A percentile compares a stretch with the other conserved stretches of the same genome.
Conservation (phyloP, 1,284 basidiomycete species). For the Salmacisia buchloeana region DNA sequence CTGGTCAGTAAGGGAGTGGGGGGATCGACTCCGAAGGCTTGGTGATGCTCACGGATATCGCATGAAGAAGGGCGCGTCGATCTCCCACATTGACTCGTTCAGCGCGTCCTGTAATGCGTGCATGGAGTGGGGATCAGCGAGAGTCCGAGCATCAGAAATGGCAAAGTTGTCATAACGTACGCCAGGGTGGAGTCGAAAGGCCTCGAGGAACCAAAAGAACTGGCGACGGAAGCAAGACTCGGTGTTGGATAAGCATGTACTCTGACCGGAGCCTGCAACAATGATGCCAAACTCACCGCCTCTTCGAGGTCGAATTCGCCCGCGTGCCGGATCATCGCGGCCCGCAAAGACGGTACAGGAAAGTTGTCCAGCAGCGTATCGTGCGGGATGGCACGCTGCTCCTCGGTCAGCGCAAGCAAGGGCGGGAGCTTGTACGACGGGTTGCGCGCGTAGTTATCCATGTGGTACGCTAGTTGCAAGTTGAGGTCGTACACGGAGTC, state of each 20-base stretch:
- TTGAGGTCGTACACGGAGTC: slow-evolving; percentile 18
- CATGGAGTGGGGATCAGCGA: slow-evolving; percentile 12
- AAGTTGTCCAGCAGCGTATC: slow-evolving; percentile 25
- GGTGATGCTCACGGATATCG: slow-evolving; percentile 22
- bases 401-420: slow-evolving; percentile 22
- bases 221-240: neutral
- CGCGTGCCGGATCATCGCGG: slow-evolving; percentile 26
- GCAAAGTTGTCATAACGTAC: neutral
- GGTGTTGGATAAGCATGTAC: neutral
- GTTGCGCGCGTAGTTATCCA: slow-evolving; percentile 22
- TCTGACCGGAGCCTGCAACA: neutral
- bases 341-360: slow-evolving; percentile 25
- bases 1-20: neutral
- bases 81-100: slow-evolving; percentile 22
- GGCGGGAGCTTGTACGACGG: slow-evolving; percentile 29
- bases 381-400: slow-evolving; percentile 31
- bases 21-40: neutral
- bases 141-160: slow-evolving; percentile 15
- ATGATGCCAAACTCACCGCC: neutral
- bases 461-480: slow-evolving; percentile 23
- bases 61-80: slow-evolving; percentile 26
- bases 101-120: slow-evolving; percentile 19
- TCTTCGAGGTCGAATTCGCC: slow-evolving; percentile 18
- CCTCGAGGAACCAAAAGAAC: neutral
- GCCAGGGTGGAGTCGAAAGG: neutral